These are phyloP conservation scores for Moesziomyces sp. DNA, from an alignment of 1,284 basidiomycete species.

Conservation along the genomic window DNA sequence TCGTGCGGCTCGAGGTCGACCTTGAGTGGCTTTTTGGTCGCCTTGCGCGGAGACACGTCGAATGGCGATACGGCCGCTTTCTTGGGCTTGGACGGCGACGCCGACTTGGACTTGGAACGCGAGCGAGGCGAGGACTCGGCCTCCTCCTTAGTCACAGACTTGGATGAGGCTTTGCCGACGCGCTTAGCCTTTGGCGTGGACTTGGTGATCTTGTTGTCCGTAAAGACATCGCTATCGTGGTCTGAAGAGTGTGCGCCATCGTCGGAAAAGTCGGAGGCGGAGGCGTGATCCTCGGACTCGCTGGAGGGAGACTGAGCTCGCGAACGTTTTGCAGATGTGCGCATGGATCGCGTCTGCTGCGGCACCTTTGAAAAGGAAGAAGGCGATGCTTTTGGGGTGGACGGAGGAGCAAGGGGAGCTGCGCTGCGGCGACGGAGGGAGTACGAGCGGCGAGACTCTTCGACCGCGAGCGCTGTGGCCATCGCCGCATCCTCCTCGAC, in stretches of 20 bases:
- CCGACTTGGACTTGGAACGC: conserved; percentile 5
- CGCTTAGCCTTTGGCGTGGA: conserved; percentile 5
- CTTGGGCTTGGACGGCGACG: conserved; percentile 7
- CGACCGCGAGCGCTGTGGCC: conserved; percentile 18
- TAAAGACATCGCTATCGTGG: conserved; percentile 26
- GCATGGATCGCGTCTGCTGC: conserved; percentile 6
- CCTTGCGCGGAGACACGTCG: conserved; percentile 50
- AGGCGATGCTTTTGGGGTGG: background rate
- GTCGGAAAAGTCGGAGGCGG: conserved; percentile 23
- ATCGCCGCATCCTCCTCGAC: conserved; percentile 16
- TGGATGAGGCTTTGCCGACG: conserved; percentile 1
- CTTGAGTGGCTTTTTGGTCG: conserved; percentile 57
- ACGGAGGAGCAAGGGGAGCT: background rate
- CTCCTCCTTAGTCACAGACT: background rate
- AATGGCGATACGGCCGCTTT: conserved; percentile 37
- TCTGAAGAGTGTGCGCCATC: conserved; percentile 1
- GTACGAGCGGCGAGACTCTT: conserved; percentile 23
- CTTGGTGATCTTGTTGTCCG: background rate
- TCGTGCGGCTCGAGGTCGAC: conserved; percentile 58
- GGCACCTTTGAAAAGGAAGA: background rate
- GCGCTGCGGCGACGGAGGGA: conserved; percentile 18
- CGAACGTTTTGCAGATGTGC: conserved; percentile 12
- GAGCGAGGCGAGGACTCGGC: background rate
- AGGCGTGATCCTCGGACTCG: conserved; percentile 2
- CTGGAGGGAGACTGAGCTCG: conserved; percentile 7